Base-by-base conservation (phyloP, 176 grass and related monocot genomes). In the Urochloa ruziziensis region DNA sequence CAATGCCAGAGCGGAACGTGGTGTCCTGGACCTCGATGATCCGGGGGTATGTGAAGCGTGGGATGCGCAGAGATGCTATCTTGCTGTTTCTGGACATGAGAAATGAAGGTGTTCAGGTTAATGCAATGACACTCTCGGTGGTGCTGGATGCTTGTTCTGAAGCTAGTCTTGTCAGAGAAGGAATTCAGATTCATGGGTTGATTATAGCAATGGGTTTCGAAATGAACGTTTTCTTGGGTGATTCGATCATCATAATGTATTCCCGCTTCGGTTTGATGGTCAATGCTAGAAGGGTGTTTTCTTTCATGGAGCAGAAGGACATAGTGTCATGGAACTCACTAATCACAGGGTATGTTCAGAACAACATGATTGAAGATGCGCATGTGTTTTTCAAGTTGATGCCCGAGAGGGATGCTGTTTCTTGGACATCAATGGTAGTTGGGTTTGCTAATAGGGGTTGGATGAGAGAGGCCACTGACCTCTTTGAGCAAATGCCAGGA, bases 1-100 rank as follows among this genome's bases (percentile, higher is more conserved):
- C 84, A 52, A 94, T 91, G 89, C 92, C 84, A 0, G 89, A 91
- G 77, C 79, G 87, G 81, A 91, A 91, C 66, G 92, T 94, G 36
- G 87, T 94, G 58, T 94, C 89, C 10, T 94, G 92, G 92, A 91
- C 92, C 75, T 91, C 84, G 3, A 91, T 94, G 92, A 82, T 94
- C 64, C 84, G 81, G 17, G 92, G 92, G 21, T 89, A 84, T n/a
- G 47, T 87, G 21, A 87, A 85, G 24, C 46, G 6, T 27, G 82
- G 84, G 70, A 79, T 89, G 83, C 78, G 53, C 72, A 86, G 71
- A 83, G 89, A 91, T 85, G 89, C 87, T n/a, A 63, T 94, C 21
- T 54, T 80, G 36, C 78, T 94, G 77, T 91, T 91, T 79, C 47
- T 87, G 52, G 52, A 82, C 51, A 91, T 94, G 92, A 91, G 84